Conservation (phyloP, 805 yeast genomes). For the Ogataea neopini region DNA sequence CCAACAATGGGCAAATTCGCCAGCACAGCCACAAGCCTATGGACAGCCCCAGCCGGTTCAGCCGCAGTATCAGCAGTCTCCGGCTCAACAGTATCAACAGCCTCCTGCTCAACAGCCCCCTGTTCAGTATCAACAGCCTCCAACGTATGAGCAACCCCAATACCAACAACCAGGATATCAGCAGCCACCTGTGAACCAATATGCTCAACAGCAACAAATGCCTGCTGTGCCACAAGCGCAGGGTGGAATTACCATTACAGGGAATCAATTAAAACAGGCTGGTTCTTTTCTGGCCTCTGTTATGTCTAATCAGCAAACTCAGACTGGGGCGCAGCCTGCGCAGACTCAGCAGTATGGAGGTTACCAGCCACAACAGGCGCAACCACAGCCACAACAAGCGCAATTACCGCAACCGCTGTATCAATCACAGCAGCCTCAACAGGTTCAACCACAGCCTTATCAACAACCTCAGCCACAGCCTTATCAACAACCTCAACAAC, state of each 20-base stretch:
- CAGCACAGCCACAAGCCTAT: neutral
- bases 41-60: slow-evolving; percentile 11
- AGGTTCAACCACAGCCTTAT: slow-evolving; percentile 1
- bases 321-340: neutral
- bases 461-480: slow-evolving; percentile 1
- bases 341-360: neutral
- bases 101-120: neutral
- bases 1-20: slow-evolving; percentile 21
- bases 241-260: slow-evolving; percentile 12
- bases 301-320: slow-evolving; percentile 5
- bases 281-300: slow-evolving; percentile 16
- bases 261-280: slow-evolving; percentile 19
- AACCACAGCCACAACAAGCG: neutral
- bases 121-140: slow-evolving; percentile 3
- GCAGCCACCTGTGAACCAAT: slow-evolving; percentile 6
- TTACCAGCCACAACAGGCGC: slow-evolving; percentile 1
- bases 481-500: slow-evolving; percentile 1
- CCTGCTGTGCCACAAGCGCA: slow-evolving; percentile 5
- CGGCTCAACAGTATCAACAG: slow-evolving; percentile 2
- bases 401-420: neutral
- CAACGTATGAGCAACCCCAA: slow-evolving; percentile 10
- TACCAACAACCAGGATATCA: slow-evolving; percentile 4
- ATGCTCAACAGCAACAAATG: slow-evolving; percentile 3
- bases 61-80: slow-evolving; percentile 10
- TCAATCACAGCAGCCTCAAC: slow-evolving; percentile 2